These are phyloP conservation scores for Nannochloropsis salina DNA, from an alignment of 108 stramenopile genomes.

Conservation along the genomic window DNA sequence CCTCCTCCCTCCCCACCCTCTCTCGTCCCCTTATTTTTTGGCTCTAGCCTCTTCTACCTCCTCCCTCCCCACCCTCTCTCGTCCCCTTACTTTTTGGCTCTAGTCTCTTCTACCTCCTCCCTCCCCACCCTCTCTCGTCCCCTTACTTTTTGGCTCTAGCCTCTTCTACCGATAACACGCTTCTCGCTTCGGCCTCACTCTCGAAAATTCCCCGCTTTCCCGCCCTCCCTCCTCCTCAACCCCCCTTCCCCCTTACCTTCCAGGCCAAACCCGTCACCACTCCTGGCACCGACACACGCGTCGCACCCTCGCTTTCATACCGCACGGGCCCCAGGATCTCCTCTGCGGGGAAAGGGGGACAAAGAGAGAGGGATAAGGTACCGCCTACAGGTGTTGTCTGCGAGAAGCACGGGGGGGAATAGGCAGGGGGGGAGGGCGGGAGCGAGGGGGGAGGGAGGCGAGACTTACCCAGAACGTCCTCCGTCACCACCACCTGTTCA, in stretches of 20 bases:
- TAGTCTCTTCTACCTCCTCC: neutral
- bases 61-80: conserved; percentile 12
- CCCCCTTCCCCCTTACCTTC: conserved; percentile 15
- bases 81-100: no score
- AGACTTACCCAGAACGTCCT: conserved; percentile 24
- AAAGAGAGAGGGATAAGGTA: neutral
- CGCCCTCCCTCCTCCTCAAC: neutral
- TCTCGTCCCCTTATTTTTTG: no score
- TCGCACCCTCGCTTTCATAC: conserved; percentile 29
- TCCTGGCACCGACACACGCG: conserved; percentile 26
- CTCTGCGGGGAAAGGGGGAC: neutral
- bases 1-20: no score
- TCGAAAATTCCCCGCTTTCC: neutral
- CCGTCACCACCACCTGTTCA: conserved; percentile 26
- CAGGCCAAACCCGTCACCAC: conserved; percentile 46
- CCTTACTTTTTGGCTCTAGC: neutral
- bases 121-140: neutral
- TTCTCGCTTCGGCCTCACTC: neutral
- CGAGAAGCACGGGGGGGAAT: neutral
- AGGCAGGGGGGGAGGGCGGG: neutral
- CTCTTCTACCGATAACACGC: neutral
- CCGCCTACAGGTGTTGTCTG: neutral
- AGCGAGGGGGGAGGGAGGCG: neutral
- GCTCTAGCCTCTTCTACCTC: neutral
- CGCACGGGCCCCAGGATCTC: neutral